Percentiles rank a stretch among this genome's conserved stretches.
Evolutionary conservation across 345 rosid genomes (phyloP).

Genomic region (Iberis pinnata): DNA sequence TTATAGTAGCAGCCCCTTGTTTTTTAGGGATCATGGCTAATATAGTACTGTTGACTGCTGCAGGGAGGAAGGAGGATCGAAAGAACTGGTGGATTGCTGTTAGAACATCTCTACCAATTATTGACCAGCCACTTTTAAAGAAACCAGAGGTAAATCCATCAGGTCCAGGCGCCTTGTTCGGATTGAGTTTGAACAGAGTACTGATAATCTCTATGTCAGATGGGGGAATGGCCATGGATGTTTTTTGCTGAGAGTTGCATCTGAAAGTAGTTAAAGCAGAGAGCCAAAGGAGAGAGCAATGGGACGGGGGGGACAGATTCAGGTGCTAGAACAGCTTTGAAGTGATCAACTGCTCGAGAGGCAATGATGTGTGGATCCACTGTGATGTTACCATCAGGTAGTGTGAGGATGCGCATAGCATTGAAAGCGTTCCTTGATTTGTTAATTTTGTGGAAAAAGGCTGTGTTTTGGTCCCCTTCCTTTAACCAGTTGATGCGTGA

Average conservation of each 20-base stretch:
- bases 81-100: not conserved
- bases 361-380: too few species aligned
- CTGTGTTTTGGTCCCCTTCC: not conserved
- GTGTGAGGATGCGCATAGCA: too few species aligned
- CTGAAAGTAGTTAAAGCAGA: too few species aligned
- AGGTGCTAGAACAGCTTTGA: too few species aligned
- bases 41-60: not conserved
- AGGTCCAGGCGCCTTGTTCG: not conserved
- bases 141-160: not conserved
- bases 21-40: not conserved
- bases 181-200: not conserved
- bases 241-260: too few species aligned
- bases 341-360: too few species aligned
- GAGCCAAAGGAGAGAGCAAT: too few species aligned
- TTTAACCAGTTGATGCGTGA: not conserved
- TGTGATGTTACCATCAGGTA: too few species aligned
- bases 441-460: not conserved
- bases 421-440: too few species aligned
- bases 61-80: not conserved
- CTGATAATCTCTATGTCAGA: too few species aligned
- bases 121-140: not conserved
- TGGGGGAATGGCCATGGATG: too few species aligned
- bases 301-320: too few species aligned
- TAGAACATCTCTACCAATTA: not conserved
- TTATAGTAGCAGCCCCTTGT: not conserved